A percentile compares a stretch with the other conserved stretches of the same genome.
phyloP scores from a whole-genome alignment of 1,284 basidiomycete genomes.

The Gymnopus androsaceus region DNA sequence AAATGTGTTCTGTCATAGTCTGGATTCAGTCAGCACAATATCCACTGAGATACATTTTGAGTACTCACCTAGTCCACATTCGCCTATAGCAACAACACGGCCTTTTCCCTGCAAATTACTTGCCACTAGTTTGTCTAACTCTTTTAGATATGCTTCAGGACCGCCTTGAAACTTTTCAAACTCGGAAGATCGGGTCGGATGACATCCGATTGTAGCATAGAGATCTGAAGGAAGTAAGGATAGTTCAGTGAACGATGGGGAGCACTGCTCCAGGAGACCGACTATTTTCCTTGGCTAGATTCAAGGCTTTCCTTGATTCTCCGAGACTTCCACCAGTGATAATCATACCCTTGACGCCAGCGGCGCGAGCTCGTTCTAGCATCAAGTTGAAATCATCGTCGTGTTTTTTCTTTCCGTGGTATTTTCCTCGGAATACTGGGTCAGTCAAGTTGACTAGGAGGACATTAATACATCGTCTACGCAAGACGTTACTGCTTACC shows the following conservation, averaged over 20 bases:
- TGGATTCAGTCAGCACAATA: slow-evolving; percentile 27
- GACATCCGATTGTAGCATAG: slow-evolving; percentile 82
- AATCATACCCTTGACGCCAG: slow-evolving; percentile 78
- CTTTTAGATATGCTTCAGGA: slow-evolving; percentile 64
- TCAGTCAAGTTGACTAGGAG: slow-evolving; percentile 63
- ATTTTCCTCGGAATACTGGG: slow-evolving; percentile 57
- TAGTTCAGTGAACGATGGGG: background rate
- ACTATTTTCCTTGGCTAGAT: slow-evolving; percentile 64
- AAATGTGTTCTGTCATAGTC: slow-evolving; percentile 87
- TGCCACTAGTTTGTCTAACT: slow-evolving; percentile 59
- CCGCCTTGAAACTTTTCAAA: slow-evolving; percentile 67
- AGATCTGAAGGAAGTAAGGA: slow-evolving; percentile 48
- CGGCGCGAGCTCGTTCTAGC: slow-evolving; percentile 58
- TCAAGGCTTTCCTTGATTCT: slow-evolving; percentile 67
- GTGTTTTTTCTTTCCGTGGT: slow-evolving; percentile 57
- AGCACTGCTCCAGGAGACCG: slow-evolving; percentile 19
- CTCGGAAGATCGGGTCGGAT: slow-evolving; percentile 83
- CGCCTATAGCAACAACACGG: slow-evolving; percentile 78
- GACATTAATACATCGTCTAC: background rate
- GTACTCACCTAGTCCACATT: slow-evolving; percentile 77
- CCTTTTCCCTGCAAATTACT: slow-evolving; percentile 57
- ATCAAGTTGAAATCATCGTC: slow-evolving; percentile 71
- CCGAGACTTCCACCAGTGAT: slow-evolving; percentile 78
- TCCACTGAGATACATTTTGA: background rate
- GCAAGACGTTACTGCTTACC: background rate